Conservation (phyloP, 2,329 filamentous ascomycete genomes). For the Xylaria multiplex region DNA sequence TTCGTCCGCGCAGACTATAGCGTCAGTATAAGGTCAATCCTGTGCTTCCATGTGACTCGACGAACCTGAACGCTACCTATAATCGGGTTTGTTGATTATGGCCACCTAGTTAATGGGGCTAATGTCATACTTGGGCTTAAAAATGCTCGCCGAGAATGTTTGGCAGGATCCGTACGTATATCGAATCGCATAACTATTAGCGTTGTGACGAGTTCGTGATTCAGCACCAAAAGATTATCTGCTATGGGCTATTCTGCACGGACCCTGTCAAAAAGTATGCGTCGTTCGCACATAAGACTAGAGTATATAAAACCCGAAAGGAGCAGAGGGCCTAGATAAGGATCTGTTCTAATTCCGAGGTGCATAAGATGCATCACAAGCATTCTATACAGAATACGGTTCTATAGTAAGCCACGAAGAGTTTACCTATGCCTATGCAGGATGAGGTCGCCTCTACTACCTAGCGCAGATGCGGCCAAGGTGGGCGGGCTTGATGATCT, state of each 20-base stretch:
- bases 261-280: slow-evolving; percentile 8
- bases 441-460: slow-evolving; percentile 19
- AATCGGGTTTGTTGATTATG: slow-evolving; percentile 20
- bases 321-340: slow-evolving; percentile 19
- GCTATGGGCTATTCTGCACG: slow-evolving; percentile 24
- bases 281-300: slow-evolving; percentile 22
- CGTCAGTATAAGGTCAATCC: slow-evolving; percentile 10
- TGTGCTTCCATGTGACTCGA: slow-evolving; percentile 24
- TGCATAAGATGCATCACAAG: slow-evolving; percentile 23
- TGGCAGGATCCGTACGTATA: slow-evolving; percentile 24
- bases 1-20: slow-evolving; percentile 5
- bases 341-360: slow-evolving; percentile 16
- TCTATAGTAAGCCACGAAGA: slow-evolving; percentile 18
- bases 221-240: slow-evolving; percentile 19
- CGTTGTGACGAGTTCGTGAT: slow-evolving; percentile 30
- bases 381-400: slow-evolving; percentile 16
- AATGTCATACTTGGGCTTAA: slow-evolving; percentile 9
- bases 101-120: slow-evolving; percentile 12
- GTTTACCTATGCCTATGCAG: slow-evolving; percentile 11
- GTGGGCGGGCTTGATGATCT: slow-evolving; percentile 8
- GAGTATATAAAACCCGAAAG: slow-evolving; percentile 22
- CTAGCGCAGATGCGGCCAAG: slow-evolving; percentile 17
- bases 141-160: slow-evolving; percentile 8
- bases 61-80: slow-evolving; percentile 8
- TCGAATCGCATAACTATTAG: slow-evolving; percentile 32